Percentiles rank a stretch among this genome's conserved stretches.
Evolutionary conservation across 495 filamentous ascomycete genomes (phyloP).

Genomic region (Annulohypoxylon maeteangense): DNA sequence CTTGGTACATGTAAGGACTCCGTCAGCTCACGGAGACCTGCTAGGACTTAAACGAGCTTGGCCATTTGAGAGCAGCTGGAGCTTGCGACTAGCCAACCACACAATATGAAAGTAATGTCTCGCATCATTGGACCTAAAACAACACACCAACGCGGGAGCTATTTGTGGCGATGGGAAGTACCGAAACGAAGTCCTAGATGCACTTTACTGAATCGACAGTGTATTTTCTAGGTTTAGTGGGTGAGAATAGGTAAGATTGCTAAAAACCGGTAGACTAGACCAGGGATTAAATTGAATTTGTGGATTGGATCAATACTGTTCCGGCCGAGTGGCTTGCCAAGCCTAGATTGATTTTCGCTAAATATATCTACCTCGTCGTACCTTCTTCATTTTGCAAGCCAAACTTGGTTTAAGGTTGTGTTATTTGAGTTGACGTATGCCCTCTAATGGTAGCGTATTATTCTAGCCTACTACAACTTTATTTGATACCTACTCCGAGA

Average conservation of each 20-base stretch:
- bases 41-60: not conserved
- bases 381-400: not conserved
- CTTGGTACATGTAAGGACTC: not conserved
- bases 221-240: not conserved
- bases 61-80: not conserved
- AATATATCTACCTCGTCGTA: no score
- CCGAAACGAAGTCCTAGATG: not conserved
- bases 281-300: not conserved
- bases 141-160: not conserved
- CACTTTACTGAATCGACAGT: not conserved
- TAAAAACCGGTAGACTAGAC: not conserved
- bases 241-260: not conserved
- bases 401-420: not conserved
- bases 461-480: not conserved
- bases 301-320: not conserved
- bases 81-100: no score
- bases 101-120: not conserved
- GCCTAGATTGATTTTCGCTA: not conserved
- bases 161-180: not conserved
- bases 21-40: not conserved
- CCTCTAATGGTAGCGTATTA: not conserved
- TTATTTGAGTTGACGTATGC: not conserved
- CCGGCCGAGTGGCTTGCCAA: not conserved
- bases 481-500: not conserved
- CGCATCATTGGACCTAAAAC: not conserved